A percentile compares a stretch with the other conserved stretches of the same genome.
These are phyloP conservation scores for Pouteria campechiana DNA, from an alignment of 179 eudicot species.

Conservation along the genomic window DNA sequence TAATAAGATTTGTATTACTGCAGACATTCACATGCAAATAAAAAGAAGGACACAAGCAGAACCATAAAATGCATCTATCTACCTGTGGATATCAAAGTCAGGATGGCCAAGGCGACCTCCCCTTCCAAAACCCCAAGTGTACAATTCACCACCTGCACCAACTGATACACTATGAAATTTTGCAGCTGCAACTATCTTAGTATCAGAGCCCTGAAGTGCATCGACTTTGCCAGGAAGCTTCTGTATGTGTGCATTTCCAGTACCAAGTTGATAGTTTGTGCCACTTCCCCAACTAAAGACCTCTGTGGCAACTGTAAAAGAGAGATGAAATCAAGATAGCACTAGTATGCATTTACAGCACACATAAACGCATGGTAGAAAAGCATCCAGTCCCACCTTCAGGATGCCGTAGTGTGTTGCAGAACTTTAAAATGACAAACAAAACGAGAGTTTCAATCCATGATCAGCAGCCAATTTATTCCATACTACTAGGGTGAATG, in stretches of 20 bases:
- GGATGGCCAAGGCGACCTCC: slow-evolving; percentile 99
- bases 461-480: no score
- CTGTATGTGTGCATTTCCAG: slow-evolving; percentile 95
- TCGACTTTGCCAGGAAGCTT: slow-evolving; percentile 94
- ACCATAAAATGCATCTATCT: no score
- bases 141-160: slow-evolving; percentile 72
- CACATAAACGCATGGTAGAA: no score
- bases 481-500: no score
- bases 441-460: no score
- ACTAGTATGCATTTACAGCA: no score
- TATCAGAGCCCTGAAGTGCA: slow-evolving; percentile 67
- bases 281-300: slow-evolving; percentile 99
- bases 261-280: slow-evolving; percentile 97
- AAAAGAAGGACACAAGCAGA: slow-evolving; percentile 3
- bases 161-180: slow-evolving; percentile 98
- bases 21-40: no score
- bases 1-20: no score
- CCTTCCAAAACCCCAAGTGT: slow-evolving; percentile 98
- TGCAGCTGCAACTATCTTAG: slow-evolving; percentile 71
- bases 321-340: background rate
- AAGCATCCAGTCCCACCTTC: no score
- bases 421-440: no score
- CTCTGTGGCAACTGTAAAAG: slow-evolving; percentile 59
- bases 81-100: slow-evolving; percentile 99
- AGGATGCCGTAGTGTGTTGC: no score